Conservation (phyloP, 2,329 filamentous ascomycete species). For the Karstenula rhodostoma region DNA sequence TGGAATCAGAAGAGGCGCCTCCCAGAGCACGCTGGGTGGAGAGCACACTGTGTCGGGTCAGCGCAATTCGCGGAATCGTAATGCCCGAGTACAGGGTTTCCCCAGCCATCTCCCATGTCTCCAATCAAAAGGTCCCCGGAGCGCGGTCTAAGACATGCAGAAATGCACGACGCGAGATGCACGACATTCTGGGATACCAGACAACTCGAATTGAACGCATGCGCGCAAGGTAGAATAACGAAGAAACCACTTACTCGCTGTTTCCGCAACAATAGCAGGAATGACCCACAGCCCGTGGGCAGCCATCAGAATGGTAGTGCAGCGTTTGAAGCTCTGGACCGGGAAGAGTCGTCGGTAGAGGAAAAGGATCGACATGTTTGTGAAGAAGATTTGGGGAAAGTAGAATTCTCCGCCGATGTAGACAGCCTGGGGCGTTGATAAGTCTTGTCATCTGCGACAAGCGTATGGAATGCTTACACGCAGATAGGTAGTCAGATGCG, state of each 20-base stretch:
- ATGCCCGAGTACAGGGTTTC: no score
- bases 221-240: neutral
- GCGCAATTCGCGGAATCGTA: neutral
- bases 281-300: slow-evolving; percentile 6
- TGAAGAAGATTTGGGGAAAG: slow-evolving; percentile 9
- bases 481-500: neutral
- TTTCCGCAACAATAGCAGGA: slow-evolving; percentile 1
- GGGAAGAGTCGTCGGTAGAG: slow-evolving; percentile 11
- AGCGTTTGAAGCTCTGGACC: slow-evolving; percentile 6
- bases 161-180: neutral
- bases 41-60: slow-evolving; percentile 7
- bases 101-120: no score
- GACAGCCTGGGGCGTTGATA: slow-evolving; percentile 20
- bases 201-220: neutral
- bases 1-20: neutral
- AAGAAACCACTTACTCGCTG: neutral
- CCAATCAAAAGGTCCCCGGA: no score
- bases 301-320: neutral
- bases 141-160: neutral
- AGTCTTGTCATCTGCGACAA: neutral
- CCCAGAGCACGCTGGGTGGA: slow-evolving; percentile 4
- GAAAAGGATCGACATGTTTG: slow-evolving; percentile 12
- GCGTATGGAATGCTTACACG: neutral
- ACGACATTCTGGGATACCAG: neutral
- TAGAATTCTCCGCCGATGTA: slow-evolving; percentile 11